Evolutionary conservation across 164 flowering plant genomes (phyloP).

Genomic region (Nelumbo lutea): DNA sequence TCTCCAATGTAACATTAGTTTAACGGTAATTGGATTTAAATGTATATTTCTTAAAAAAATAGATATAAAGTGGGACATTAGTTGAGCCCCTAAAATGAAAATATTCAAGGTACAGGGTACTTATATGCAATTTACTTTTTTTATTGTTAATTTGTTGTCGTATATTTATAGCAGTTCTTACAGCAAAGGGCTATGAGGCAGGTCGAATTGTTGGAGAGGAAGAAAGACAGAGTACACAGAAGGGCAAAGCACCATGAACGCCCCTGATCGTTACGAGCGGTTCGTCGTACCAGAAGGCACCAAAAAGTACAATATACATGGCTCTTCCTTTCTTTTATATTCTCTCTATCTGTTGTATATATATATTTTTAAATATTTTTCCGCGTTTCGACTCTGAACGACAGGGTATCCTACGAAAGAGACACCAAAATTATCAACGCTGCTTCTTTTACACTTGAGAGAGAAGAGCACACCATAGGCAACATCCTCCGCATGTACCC

Average conservation of each 20-base stretch:
- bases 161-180: too few species aligned
- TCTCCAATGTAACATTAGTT: too few species aligned
- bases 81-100: too few species aligned
- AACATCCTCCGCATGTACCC: conserved; percentile 87
- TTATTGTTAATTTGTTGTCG: too few species aligned
- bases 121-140: too few species aligned
- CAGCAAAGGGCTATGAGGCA: too few species aligned
- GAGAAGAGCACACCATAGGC: conserved; percentile 95
- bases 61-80: too few species aligned
- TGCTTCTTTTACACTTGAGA: conserved; percentile 86
- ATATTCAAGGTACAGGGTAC: too few species aligned
- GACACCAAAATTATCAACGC: conserved; percentile 99
- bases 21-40: too few species aligned
- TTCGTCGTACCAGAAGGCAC: conserved; percentile 95
- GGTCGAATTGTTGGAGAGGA: not conserved
- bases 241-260: conserved; percentile 44
- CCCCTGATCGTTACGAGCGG: conserved; percentile 89
- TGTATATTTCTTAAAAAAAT: too few species aligned
- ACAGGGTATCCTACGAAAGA: conserved; percentile 92
- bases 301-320: conserved; percentile 46
- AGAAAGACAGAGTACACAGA: not conserved
- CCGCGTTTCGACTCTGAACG: not conserved
- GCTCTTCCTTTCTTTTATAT: not conserved
- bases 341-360: not conserved
- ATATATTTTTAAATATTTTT: not conserved